Evolutionary conservation across 2,329 filamentous ascomycete species (phyloP), one percentile per base, ranked within the genome.

Genomic region (Geosmithia putterillii): DNA sequence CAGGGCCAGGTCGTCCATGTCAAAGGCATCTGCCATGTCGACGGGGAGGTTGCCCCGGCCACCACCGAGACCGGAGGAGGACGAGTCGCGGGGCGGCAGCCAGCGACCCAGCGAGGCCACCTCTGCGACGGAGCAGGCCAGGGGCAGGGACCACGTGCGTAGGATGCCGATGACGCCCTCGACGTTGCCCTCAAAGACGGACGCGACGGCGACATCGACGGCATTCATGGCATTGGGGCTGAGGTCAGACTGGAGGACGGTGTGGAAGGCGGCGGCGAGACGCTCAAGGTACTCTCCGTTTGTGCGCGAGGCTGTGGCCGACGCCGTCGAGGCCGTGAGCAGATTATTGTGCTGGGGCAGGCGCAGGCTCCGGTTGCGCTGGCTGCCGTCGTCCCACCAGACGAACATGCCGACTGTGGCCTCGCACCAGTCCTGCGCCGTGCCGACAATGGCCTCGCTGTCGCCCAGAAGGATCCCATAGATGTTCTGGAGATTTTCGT

Each of bases 341-440:
- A 32, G 28, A 12, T 12, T 32, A 14, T 32, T 6, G 17, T 46
- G 44, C 23, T 38, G 37, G 38, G 72, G 69, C 7, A 65, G 56
- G 35, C 49, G 52, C 34, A 70, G 47, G 25, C 55, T 54, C 48
- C 63, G 60, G n/a, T 63, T 58, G 46, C 61, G 62, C 41, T 60
- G 68, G 49, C 21, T 23, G 15, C 38, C 34, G n/a, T 76, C 75
- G 56, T 94, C 83, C 88, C 89, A 95, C 90, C 90, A 96, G 6
- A 84, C 81, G 25, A 89, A 81, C 41, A 96, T 66, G 2, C 82
- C 85, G 46, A 95, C 65, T 0, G 82, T 84, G 1, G 87, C 89
- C 65, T 96, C 90, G 42, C 90, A 79, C 90, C 90, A 96, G 60
- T 95, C 89, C 54, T 90, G 81, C 1, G 88, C 78, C 38, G 80